phyloP scores from a whole-genome alignment of 208 protist species.

The Leishmania turanica region DNA sequence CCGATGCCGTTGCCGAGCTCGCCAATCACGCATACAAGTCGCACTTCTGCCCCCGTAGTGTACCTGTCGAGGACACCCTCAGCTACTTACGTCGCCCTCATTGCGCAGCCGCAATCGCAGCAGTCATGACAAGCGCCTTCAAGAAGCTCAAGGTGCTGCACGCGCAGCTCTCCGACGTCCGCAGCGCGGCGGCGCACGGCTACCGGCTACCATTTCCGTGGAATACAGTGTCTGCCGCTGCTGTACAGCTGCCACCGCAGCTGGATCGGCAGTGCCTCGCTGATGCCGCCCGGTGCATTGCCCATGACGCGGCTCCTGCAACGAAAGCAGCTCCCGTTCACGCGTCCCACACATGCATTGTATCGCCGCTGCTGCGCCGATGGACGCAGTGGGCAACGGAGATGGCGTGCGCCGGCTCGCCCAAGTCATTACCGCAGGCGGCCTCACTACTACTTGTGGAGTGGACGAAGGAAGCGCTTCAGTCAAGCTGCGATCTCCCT shows the following conservation, averaged over 20 bases:
- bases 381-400: slow-evolving; percentile 25
- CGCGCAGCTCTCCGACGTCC: slow-evolving; percentile 7
- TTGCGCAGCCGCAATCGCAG: slow-evolving; percentile 20
- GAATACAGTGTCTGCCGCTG: not conserved
- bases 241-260: not conserved
- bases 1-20: slow-evolving; percentile 15
- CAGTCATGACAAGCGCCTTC: slow-evolving; percentile 20
- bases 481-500: not conserved
- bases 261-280: slow-evolving; percentile 12
- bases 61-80: slow-evolving; percentile 32
- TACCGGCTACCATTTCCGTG: slow-evolving; percentile 1
- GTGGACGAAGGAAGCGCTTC: slow-evolving; percentile 36
- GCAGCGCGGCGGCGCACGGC: not conserved
- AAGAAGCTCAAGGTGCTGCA: slow-evolving; percentile 30
- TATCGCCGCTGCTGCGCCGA: slow-evolving; percentile 18
- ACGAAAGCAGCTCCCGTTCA: not conserved
- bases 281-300: not conserved
- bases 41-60: slow-evolving; percentile 25
- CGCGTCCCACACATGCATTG: not conserved
- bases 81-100: slow-evolving; percentile 16
- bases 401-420: not conserved
- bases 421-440: slow-evolving; percentile 32
- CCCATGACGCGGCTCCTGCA: not conserved
- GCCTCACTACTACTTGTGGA: slow-evolving; percentile 63
- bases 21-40: slow-evolving; percentile 22